Percentiles rank a stretch among this genome's conserved stretches.
Evolutionary conservation across 768 basidiomycete genomes (phyloP).

Genomic region (Serendipita vermifera): DNA sequence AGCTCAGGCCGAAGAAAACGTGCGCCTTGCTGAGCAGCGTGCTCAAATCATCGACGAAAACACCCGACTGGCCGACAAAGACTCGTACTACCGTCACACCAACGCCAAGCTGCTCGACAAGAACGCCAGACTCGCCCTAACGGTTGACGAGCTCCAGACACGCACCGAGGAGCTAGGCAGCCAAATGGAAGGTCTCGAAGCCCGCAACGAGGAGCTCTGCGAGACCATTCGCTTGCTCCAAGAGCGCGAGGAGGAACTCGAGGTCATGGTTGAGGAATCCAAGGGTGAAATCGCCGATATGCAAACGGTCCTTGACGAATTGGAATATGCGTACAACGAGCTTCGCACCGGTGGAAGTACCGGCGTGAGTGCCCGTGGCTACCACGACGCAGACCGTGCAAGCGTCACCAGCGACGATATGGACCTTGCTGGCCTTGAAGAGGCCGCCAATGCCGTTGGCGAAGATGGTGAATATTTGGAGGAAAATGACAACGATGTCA

Average conservation of each 20-base stretch:
- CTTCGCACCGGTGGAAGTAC: background rate
- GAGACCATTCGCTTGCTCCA: constrained; percentile 1
- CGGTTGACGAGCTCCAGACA: background rate
- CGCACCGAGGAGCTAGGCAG: background rate
- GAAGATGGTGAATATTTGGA: constrained; percentile 5
- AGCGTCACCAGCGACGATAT: constrained; percentile 7
- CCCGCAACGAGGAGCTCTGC: constrained; percentile 5
- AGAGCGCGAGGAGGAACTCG: constrained; percentile 7
- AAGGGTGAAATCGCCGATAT: background rate
- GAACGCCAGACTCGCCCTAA: background rate
- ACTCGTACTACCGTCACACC: too few species aligned
- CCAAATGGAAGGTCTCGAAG: constrained; percentile 4
- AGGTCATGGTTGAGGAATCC: background rate
- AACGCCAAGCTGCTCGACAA: constrained; percentile 3
- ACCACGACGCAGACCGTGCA: background rate
- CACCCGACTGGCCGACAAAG: background rate
- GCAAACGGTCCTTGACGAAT: background rate
- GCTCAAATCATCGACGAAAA: background rate
- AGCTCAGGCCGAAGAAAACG: background rate
- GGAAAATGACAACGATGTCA: too few species aligned
- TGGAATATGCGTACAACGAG: background rate
- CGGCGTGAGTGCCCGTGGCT: background rate
- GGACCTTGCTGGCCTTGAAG: constrained; percentile 1
- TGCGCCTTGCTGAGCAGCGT: background rate
- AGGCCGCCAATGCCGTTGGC: constrained; percentile 4